Percentiles rank a stretch among this genome's conserved stretches.
These are phyloP conservation scores for Talaromyces atroroseus DNA, from an alignment of 2,329 filamentous ascomycete genomes.

Conservation along the genomic window DNA sequence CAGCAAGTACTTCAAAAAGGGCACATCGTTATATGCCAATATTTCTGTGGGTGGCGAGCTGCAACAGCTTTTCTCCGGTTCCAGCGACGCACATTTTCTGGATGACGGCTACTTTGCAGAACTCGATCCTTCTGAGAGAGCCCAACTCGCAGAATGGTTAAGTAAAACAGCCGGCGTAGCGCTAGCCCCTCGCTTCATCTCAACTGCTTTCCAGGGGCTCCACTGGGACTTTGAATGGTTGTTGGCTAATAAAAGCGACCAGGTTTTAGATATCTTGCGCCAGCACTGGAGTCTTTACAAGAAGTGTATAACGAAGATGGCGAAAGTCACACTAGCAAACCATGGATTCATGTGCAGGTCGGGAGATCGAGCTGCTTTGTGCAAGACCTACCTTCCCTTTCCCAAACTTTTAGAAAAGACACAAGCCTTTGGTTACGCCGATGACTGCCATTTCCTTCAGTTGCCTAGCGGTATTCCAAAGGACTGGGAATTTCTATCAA, in stretches of 20 bases:
- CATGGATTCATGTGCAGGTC: slow-evolving; percentile 7
- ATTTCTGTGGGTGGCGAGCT: slow-evolving; percentile 5
- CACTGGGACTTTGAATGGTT: slow-evolving; percentile 7
- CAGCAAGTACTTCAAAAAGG: not conserved
- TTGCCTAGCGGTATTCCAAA: slow-evolving; percentile 2
- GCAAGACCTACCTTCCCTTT: slow-evolving; percentile 7
- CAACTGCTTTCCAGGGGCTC: not conserved
- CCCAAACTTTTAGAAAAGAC: slow-evolving; percentile 3
- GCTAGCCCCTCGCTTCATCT: slow-evolving; percentile 6
- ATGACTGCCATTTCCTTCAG: not conserved
- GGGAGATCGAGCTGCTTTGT: slow-evolving; percentile 3
- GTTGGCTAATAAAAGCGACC: slow-evolving; percentile 9
- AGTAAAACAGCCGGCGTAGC: not conserved
- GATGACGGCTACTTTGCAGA: slow-evolving; percentile 7
- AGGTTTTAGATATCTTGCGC: slow-evolving; percentile 7
- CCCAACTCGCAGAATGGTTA: slow-evolving; percentile 2
- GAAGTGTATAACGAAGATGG: not conserved
- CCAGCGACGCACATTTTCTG: slow-evolving; percentile 3
- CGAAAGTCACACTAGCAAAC: slow-evolving; percentile 1
- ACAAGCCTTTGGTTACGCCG: slow-evolving; percentile 1
- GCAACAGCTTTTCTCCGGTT: slow-evolving; percentile 6
- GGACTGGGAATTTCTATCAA: slow-evolving; percentile 8
- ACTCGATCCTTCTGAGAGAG: slow-evolving; percentile 3
- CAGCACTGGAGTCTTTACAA: slow-evolving; percentile 4
- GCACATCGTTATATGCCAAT: slow-evolving; percentile 5